Base-by-base conservation (phyloP, 1,284 basidiomycete species). In the Ustilago cynodontis region DNA sequence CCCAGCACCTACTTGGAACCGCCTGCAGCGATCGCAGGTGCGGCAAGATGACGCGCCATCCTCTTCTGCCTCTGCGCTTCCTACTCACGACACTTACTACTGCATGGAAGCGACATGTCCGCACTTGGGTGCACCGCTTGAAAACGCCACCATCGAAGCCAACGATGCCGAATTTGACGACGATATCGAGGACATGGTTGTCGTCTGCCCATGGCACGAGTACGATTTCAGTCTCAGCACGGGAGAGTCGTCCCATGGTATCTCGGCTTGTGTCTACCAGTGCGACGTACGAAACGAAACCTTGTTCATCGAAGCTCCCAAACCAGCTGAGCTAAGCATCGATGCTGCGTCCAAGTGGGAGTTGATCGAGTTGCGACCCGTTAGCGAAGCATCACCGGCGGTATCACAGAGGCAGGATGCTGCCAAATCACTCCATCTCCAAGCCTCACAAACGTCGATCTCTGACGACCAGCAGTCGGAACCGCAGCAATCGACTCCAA, bases 61-160 rank as follows among this genome's bases (percentile, higher is more conserved):
- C 2, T 39, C 52, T 33, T 53, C 56, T 6, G 33, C 52, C 26
- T 53, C 56, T 6, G 59, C 53, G 8, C n/a, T 31, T 3, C 62
- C 67, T 9, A 53, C 39, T 6, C 59, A 66, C 22, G 64, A 72
- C 22, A 66, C 70, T 0, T 84, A 64, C 57, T 94, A 93, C 83
- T 91, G 91, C 50, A 94, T 95, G 93, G 93, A 94, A 85, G 90
- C 92, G 9, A 90, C 89, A 11, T 94, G 93, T 82, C 93, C 93
- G 0, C 93, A 94, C 87, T 89, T 94, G 3, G 93, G 93, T 2
- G 93, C 93, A 6, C 93, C 94, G 57, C 89, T 94, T 82, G 92
- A 91, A 33, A 92, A 93, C 86, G 92, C 92, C 0, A 91, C 92
- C 39, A 64, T 83, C 37, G 92, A 93, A 80, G 65, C 61, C 35